Evolutionary conservation across 2,329 filamentous ascomycete species (phyloP), one percentile per base, ranked within the genome.

Genomic region (Seiridium unicorne): DNA sequence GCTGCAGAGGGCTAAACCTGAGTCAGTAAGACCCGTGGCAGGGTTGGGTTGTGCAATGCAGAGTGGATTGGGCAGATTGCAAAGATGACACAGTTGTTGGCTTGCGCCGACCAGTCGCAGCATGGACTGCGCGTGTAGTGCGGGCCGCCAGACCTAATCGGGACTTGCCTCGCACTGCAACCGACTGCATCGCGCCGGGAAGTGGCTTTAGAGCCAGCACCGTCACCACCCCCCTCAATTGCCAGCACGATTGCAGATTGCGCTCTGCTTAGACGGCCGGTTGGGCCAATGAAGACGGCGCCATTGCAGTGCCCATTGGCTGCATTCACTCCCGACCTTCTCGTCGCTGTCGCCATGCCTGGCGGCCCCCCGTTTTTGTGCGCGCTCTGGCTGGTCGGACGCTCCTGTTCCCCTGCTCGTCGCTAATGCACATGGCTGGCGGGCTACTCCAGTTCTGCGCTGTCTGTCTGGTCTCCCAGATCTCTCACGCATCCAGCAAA

Each of bases 41-140:
- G 54, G 11, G n/a, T 44, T 26, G 18, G 38, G 38, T 42, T 13
- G 13, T 42, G 18, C 18, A 26, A 2, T 26, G 18, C 18, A 26
- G 18, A 26, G 18, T 26, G 18, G 26, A 57, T 47, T 57, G 42
- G 8, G 40, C 51, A 42, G 35, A 42, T 57, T 38, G 54, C 38
- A 57, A 57, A 57, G 54, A 57, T 57, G 54, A 57, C 44, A 57
- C 54, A 57, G 54, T 36, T 57, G 38, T 42, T 42, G 38, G 54
- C n/a, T 47, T 10, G 51, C 35, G 6, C 32, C 35, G 36, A 35
- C 51, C 51, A 55, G 51, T 55, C 5, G 51, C 34, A 55, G 51
- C 11, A 5, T 36, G 18, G 18, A 26, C 18, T 26, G 18, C 18
- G 18, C 18, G 11, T 9, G 26, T 13, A 32, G 8, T 5, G 42